A percentile compares a stretch with the other conserved stretches of the same genome.
phyloP scores from a whole-genome alignment of 192 early-diverging fungal species.

The Entrophospora sp. region DNA sequence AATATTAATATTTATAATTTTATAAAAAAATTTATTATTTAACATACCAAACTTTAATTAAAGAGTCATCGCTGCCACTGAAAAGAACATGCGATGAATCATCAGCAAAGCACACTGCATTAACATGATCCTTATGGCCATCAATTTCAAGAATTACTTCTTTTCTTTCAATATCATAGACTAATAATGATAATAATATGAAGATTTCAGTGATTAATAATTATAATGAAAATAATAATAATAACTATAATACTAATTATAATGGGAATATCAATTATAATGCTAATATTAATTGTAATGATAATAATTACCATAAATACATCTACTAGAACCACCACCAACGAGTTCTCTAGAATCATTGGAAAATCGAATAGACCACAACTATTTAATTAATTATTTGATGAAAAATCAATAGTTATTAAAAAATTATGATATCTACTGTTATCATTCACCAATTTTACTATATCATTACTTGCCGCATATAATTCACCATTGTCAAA shows the following conservation, averaged over 20 bases:
- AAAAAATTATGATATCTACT: background rate
- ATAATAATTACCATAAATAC: conserved; percentile 28
- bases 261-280: no score
- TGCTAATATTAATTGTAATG: no score
- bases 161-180: conserved; percentile 50
- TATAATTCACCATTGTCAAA: conserved; percentile 21
- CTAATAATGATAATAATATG: conserved; percentile 13
- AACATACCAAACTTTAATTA: conserved; percentile 50
- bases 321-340: conserved; percentile 33
- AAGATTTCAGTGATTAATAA: background rate
- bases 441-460: conserved; percentile 11
- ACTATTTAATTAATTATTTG: conserved; percentile 13
- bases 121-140: conserved; percentile 58
- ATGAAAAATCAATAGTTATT: background rate
- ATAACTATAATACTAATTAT: no score
- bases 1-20: no score
- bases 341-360: conserved; percentile 51
- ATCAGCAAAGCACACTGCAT: conserved; percentile 51
- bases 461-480: conserved; percentile 13
- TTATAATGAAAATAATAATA: no score
- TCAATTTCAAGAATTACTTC: conserved; percentile 36
- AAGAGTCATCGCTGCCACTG: conserved; percentile 51
- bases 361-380: conserved; percentile 60
- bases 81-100: conserved; percentile 46
- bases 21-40: no score